These are phyloP conservation scores for Boletus rufocinnamomeus DNA, from an alignment of 768 basidiomycete species.

Conservation along the genomic window DNA sequence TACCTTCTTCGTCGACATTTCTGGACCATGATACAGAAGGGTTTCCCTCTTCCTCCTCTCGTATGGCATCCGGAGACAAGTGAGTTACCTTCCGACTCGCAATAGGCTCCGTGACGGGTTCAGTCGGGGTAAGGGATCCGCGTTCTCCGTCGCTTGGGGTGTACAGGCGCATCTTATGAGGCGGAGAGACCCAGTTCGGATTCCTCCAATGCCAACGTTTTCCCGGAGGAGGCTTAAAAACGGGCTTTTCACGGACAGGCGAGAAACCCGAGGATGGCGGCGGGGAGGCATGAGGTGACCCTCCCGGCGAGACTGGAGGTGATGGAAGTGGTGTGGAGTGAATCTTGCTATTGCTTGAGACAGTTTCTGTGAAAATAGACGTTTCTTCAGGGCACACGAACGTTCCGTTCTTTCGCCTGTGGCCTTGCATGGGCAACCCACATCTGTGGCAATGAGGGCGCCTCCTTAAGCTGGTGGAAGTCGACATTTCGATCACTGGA, in stretches of 20 bases:
- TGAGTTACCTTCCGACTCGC: constrained; percentile 1
- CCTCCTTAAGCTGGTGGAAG: constrained; percentile 32
- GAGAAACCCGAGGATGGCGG: constrained; percentile 17
- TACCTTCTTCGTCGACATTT: constrained; percentile 10
- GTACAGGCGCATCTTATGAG: constrained; percentile 28
- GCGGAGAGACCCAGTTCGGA: constrained; percentile 37
- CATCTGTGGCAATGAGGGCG: constrained; percentile 40
- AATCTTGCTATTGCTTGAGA: constrained; percentile 15
- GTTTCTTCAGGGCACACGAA: constrained; percentile 30
- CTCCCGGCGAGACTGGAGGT: constrained; percentile 29
- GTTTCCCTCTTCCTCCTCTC: constrained; percentile 16
- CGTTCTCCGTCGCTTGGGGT: constrained; percentile 27
- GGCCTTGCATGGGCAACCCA: constrained; percentile 35
- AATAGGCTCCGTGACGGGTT: constrained; percentile 29
- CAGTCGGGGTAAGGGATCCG: constrained; percentile 33
- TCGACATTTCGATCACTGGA: constrained; percentile 23
- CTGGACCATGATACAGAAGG: constrained; percentile 11
- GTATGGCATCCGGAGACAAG: constrained; percentile 3
- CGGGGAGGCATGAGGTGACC: constrained; percentile 25
- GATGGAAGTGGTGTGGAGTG: constrained; percentile 30
- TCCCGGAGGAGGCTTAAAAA: constrained; percentile 33
- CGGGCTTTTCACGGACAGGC: constrained; percentile 19
- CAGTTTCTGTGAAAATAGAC: constrained; percentile 18
- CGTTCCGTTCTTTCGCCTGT: constrained; percentile 34
- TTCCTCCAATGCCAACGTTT: constrained; percentile 37